These are phyloP conservation scores for Aureobasidium musti DNA, from an alignment of 2,329 filamentous ascomycete genomes.

Conservation along the genomic window DNA sequence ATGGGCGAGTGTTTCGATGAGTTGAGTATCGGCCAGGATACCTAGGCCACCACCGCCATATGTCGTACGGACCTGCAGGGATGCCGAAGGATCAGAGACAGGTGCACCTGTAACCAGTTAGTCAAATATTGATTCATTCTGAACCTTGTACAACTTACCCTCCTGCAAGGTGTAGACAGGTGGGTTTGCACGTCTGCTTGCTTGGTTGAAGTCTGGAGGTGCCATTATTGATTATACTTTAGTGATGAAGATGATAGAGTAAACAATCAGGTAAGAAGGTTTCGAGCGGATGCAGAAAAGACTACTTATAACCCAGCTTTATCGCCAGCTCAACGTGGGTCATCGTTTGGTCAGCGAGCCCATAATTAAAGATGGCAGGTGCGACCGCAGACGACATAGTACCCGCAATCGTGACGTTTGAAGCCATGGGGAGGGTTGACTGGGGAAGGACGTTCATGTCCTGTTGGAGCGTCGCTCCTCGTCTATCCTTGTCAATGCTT, in stretches of 20 bases:
- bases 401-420: slow-evolving; percentile 23
- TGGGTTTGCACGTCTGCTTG: neutral
- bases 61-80: slow-evolving; percentile 13
- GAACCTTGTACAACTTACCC: neutral
- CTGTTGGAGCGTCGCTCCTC: neutral
- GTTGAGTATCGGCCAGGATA: slow-evolving; percentile 59
- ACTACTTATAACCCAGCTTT: neutral
- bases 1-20: slow-evolving; percentile 61
- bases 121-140: neutral
- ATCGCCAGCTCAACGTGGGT: neutral
- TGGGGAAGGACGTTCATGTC: neutral
- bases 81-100: slow-evolving; percentile 15
- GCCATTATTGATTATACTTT: neutral
- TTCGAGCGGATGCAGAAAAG: neutral
- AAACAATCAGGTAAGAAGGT: neutral
- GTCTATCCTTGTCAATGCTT: neutral
- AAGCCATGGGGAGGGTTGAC: slow-evolving; percentile 5
- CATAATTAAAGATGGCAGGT: neutral
- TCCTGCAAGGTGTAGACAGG: slow-evolving; percentile 25
- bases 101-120: slow-evolving; percentile 3
- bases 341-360: slow-evolving; percentile 2
- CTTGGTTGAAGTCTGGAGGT: slow-evolving; percentile 13
- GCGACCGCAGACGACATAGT: neutral
- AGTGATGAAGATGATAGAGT: neutral
- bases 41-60: slow-evolving; percentile 45